Conservation (phyloP, 2,329 filamentous ascomycete species). For the Purpureocillium takamizusanense region DNA sequence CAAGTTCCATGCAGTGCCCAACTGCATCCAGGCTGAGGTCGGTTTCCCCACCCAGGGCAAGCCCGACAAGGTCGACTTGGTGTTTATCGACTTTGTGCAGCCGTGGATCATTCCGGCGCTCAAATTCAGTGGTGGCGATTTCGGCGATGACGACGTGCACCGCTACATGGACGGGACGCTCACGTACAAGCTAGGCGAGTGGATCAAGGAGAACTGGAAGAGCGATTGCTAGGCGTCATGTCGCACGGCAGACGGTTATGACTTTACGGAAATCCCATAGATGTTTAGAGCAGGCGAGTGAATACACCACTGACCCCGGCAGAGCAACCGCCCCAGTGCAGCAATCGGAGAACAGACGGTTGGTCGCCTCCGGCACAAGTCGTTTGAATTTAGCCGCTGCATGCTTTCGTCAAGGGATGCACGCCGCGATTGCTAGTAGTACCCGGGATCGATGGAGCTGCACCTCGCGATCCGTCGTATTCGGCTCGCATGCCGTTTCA, state of each 20-base stretch:
- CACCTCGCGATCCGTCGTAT: background rate
- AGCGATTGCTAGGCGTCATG: slow-evolving; percentile 28
- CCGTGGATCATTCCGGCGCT: slow-evolving; percentile 71
- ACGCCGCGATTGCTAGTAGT: no score
- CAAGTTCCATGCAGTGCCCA: slow-evolving; percentile 69
- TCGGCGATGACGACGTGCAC: slow-evolving; percentile 35
- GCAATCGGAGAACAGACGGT: no score
- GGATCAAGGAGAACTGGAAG: slow-evolving; percentile 52
- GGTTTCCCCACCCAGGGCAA: slow-evolving; percentile 47
- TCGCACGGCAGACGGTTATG: background rate
- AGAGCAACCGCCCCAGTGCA: no score
- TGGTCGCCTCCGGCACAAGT: no score
- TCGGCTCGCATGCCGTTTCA: background rate
- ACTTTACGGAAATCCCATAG: background rate
- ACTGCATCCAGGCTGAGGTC: slow-evolving; percentile 67
- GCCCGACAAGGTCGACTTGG: slow-evolving; percentile 71
- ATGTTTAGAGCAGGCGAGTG: no score
- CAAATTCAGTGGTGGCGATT: slow-evolving; percentile 47
- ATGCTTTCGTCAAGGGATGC: no score
- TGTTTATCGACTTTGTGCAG: slow-evolving; percentile 88
- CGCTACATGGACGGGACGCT: slow-evolving; percentile 45
- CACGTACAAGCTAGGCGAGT: slow-evolving; percentile 44
- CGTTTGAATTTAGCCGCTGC: no score
- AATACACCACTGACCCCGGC: no score
- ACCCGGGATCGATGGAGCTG: background rate